Base-by-base conservation (phyloP, 768 basidiomycete genomes). In the Mycena filopes region DNA sequence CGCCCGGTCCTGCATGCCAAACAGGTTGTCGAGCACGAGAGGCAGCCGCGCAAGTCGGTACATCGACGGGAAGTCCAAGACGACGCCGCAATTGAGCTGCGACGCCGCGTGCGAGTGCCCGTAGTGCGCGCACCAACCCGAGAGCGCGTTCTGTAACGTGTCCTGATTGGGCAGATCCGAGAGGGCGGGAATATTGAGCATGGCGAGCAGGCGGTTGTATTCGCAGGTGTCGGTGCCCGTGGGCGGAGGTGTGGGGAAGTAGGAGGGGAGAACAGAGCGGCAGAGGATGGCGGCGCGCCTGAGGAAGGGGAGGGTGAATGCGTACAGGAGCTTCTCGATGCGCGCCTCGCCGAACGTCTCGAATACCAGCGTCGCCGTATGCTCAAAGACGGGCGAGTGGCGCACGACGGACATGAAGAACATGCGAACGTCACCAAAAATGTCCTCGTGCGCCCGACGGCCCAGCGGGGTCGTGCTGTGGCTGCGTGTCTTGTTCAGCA, bases 331-430 rank as follows among this genome's bases (percentile, higher is more conserved):
- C 75, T 92, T 94, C 72, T 96, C 91, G 49, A 98, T 91, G 40
- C 91, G 84, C 5, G 89, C 89, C 72, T 95, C 93, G 55, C 95
- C 92, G 67, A 95, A 90, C 4, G 89, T 86, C 45, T 91, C 88
- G 56, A 96, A 90, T 1, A 89, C 90, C 48, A 92, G 78, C 26
- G 89, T 92, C 4, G 93, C 91, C 0, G 90, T 93, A 70, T 93
- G 93, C 66, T 95, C 93, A 69, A 95, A 92, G 36, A 93, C 86
- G 0, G 92, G 92, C 0, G 93, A 95, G 73, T 96, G 94, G 3
- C 94, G 89, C 25, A 94, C 92, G 49, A 95, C 92, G 1, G 92
- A 95, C 85, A 93, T 92, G 81, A 94, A 94, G 76, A 95, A 95
- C 86, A 93, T 91, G 18, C 91, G 87, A 20, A 96, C 85, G 67